Percentiles rank a stretch among this genome's conserved stretches.
phyloP scores from a whole-genome alignment of 1,139 yeast species.

The Geotrichum aggregatum region DNA sequence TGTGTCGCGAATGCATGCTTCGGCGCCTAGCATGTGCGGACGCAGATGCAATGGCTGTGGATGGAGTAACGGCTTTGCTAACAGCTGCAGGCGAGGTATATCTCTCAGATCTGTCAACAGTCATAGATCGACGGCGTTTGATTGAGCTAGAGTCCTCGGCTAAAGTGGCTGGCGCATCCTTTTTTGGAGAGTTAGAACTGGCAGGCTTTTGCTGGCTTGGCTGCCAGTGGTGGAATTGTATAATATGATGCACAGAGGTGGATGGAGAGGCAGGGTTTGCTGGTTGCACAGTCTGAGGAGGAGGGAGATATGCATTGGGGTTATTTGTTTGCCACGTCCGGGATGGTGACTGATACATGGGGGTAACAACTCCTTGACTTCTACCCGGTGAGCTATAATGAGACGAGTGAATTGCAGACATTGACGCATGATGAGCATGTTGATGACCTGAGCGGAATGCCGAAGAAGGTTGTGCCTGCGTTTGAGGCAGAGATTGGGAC shows the following conservation, averaged over 20 bases:
- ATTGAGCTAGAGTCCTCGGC: constrained; percentile 10
- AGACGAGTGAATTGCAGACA: constrained; percentile 20
- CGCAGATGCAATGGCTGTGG: constrained; percentile 16
- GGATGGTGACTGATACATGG: constrained; percentile 17
- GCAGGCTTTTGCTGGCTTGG: constrained; percentile 23
- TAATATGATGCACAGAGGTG: constrained; percentile 23
- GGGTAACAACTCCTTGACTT: constrained; percentile 13
- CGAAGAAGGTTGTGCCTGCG: constrained; percentile 7
- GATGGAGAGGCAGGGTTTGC: constrained; percentile 23
- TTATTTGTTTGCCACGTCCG: constrained; percentile 13
- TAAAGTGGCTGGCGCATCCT: constrained; percentile 11
- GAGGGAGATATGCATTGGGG: constrained; percentile 7
- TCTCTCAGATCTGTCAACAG: constrained; percentile 3
- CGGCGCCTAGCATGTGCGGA: constrained; percentile 19
- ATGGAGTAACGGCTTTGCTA: background rate
- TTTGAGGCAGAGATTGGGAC: constrained; percentile 13
- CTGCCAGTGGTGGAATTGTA: constrained; percentile 26
- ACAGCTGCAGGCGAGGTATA: constrained; percentile 13
- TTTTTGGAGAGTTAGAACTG: constrained; percentile 20
- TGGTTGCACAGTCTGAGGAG: constrained; percentile 18
- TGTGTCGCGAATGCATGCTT: constrained; percentile 22
- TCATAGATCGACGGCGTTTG: constrained; percentile 20
- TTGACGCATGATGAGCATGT: constrained; percentile 21
- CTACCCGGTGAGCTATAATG: constrained; percentile 12
- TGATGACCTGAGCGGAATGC: constrained; percentile 20